Percentiles rank a stretch among this genome's conserved stretches.
Conservation (phyloP, 1,284 basidiomycete species). For the Vanrija sp. region DNA sequence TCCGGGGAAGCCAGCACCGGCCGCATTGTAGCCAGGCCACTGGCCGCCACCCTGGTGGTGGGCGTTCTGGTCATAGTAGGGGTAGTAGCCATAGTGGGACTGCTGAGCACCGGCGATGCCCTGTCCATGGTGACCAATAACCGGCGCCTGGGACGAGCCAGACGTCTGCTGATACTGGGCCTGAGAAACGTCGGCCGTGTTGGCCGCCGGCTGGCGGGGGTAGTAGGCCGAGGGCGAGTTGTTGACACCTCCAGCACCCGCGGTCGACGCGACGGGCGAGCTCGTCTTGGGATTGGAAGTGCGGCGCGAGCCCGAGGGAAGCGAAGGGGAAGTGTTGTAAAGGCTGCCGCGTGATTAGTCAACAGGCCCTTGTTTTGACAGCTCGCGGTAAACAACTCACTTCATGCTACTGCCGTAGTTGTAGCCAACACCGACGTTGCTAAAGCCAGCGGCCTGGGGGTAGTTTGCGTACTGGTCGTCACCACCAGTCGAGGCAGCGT, state of each 20-base stretch:
- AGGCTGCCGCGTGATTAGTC: slow-evolving; percentile 7
- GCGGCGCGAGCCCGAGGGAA: slow-evolving; percentile 26
- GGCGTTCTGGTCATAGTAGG: slow-evolving; percentile 10
- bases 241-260: slow-evolving; percentile 13
- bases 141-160: neutral
- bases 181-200: slow-evolving; percentile 7
- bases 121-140: neutral
- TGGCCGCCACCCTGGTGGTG: slow-evolving; percentile 13
- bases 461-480: slow-evolving; percentile 23
- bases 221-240: slow-evolving; percentile 33
- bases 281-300: slow-evolving; percentile 26
- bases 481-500: slow-evolving; percentile 11
- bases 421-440: slow-evolving; percentile 21
- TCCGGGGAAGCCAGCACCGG: neutral
- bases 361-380: too few relatives aligned
- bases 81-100: slow-evolving; percentile 14
- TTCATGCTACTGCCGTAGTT: slow-evolving; percentile 19
- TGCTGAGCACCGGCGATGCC: slow-evolving; percentile 1
- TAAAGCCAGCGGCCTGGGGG: slow-evolving; percentile 16
- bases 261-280: slow-evolving; percentile 10
- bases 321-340: slow-evolving; percentile 24
- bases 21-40: slow-evolving; percentile 11
- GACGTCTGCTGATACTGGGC: slow-evolving; percentile 18
- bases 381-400: slow-evolving; percentile 20
- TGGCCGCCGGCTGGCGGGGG: slow-evolving; percentile 7